Base-by-base conservation (phyloP, 495 filamentous ascomycete genomes). In the Xylaria palmicola region DNA sequence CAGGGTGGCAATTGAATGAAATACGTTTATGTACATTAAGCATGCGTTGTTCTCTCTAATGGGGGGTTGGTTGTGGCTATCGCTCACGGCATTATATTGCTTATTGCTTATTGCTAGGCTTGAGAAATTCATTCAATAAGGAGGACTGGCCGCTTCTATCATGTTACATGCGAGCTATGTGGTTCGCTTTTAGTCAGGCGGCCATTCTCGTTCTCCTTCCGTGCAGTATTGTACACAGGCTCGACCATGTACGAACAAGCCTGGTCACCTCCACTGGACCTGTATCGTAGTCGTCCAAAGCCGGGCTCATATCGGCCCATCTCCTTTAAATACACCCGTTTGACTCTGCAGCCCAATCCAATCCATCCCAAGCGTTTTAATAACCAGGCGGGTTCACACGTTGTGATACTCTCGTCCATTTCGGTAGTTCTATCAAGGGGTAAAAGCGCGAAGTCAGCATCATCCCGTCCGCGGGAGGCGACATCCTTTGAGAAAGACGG, bases 371-470 rank as follows among this genome's bases (percentile, higher is more conserved):
- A 29, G 30, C 17, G 40, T 60, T 60, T 85, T 87, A 97, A 74
- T 93, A 97, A 68, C 93, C 93, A 49, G 93, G 93, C 49, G 93
- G 93, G 76, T 97, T 97, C 65, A 97, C 66, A 74, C 93, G 81
- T 76, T 97, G 93, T 58, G 89, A 92, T 51, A 97, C 87, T 80
- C 93, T 85, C 58, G 93, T 97, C 93, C 93, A 97, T 77, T 97
- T 97, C 43, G 93, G 93, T 45, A 96, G 75, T 73, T 94, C 92
- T 96, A 63, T 34, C 54, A 41, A 43, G 53, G 29, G 27, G 12
- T 37, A 15, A 32, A 48, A 48, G 9, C 40, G 6, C 30, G 17
- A 26, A 36, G 17, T 64, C 26, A 68, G 75, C 60, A 73, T 63
- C 48, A 44, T 59, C 60, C 59, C 29, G 27, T 20, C 50, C 27